These are phyloP conservation scores for Blastobotrys arbuscula DNA, from an alignment of 1,139 yeast genomes.

Conservation along the genomic window DNA sequence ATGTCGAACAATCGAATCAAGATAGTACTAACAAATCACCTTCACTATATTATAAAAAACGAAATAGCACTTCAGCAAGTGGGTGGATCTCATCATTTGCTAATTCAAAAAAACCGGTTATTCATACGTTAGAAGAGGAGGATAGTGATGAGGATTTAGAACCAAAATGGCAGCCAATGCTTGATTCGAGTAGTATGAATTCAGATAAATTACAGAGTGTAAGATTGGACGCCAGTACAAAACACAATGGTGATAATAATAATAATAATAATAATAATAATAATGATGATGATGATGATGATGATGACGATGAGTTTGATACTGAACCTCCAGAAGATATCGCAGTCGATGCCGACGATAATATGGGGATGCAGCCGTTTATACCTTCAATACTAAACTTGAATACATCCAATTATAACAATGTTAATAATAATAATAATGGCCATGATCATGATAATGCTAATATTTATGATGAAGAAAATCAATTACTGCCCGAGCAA, in stretches of 20 bases:
- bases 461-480: conserved; percentile 13
- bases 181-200: conserved; percentile 5
- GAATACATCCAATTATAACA: no score
- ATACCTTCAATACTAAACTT: conserved; percentile 19
- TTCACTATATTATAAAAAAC: conserved; percentile 21
- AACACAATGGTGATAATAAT: no score
- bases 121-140: conserved; percentile 5
- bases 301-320: conserved; percentile 12
- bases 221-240: neutral
- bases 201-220: neutral
- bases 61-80: conserved; percentile 5
- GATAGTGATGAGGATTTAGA: conserved; percentile 11
- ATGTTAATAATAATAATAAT: no score
- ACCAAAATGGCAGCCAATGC: conserved; percentile 11
- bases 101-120: neutral
- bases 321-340: conserved; percentile 29
- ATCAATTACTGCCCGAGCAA: conserved; percentile 17
- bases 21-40: conserved; percentile 12
- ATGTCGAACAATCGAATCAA: conserved; percentile 18
- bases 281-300: neutral
- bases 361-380: conserved; percentile 22
- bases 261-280: neutral
- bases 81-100: conserved; percentile 25
- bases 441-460: conserved; percentile 17
- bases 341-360: conserved; percentile 16